phyloP scores from a whole-genome alignment of 202 grass and related monocot genomes.

The Tripidium arundinaceum region DNA sequence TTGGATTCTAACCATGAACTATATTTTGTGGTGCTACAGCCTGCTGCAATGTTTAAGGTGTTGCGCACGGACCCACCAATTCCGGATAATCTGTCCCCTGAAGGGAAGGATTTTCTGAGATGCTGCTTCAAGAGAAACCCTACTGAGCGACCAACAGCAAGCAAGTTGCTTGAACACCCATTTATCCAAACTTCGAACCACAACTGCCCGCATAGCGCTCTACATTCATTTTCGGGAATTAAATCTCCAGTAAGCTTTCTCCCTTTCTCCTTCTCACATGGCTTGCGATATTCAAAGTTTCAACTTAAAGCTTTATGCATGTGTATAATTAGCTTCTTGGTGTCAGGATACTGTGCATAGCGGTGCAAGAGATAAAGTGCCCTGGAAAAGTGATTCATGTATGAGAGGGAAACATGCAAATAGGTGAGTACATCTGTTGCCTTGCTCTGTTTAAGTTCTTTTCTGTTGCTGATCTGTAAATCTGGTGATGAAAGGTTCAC shows the following conservation, averaged over 20 bases:
- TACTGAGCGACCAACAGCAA: slow-evolving; percentile 65
- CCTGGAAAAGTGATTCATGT: slow-evolving; percentile 54
- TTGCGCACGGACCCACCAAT: slow-evolving; percentile 69
- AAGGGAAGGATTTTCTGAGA: slow-evolving; percentile 87
- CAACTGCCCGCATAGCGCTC: slow-evolving; percentile 39
- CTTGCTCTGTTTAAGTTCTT: slow-evolving; percentile 7
- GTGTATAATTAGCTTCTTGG: slow-evolving; percentile 13
- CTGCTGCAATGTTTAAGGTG: slow-evolving; percentile 95
- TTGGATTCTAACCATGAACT: slow-evolving; percentile 23
- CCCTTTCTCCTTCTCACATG: background rate
- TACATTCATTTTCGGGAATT: slow-evolving; percentile 44
- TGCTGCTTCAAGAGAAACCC: slow-evolving; percentile 88
- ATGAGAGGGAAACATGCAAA: slow-evolving; percentile 48
- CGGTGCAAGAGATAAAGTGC: slow-evolving; percentile 42
- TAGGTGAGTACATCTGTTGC: slow-evolving; percentile 35
- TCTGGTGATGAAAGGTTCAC: slow-evolving; percentile 19
- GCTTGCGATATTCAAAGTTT: background rate
- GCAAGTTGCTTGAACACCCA: slow-evolving; percentile 64
- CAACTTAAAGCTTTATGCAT: background rate
- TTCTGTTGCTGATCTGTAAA: background rate
- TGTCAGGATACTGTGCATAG: slow-evolving; percentile 51
- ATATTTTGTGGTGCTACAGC: slow-evolving; percentile 45
- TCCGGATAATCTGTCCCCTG: slow-evolving; percentile 62
- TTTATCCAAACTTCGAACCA: slow-evolving; percentile 66
- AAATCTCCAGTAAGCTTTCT: slow-evolving; percentile 50